These are phyloP conservation scores for Fusarium virguliforme DNA, from an alignment of 2,329 filamentous ascomycete genomes.

Conservation along the genomic window DNA sequence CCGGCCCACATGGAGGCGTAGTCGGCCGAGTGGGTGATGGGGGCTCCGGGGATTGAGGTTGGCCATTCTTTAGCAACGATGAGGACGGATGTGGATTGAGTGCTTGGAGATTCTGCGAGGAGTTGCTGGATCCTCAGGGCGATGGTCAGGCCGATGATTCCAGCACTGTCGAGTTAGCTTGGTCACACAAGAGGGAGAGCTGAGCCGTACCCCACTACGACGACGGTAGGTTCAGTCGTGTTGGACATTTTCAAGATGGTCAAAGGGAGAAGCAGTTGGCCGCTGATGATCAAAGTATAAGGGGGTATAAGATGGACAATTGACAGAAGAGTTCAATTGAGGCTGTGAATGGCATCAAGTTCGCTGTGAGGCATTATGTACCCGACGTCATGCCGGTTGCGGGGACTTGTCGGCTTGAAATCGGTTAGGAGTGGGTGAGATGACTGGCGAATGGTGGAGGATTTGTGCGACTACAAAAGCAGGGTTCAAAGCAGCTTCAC, in stretches of 20 bases:
- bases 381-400: slow-evolving; percentile 1
- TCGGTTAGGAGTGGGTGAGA: slow-evolving; percentile 1
- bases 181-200: background rate
- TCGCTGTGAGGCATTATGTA: slow-evolving; percentile 7
- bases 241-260: slow-evolving; percentile 20
- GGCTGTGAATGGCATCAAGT: slow-evolving; percentile 11
- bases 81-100: slow-evolving; percentile 38
- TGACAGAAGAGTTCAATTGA: background rate
- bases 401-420: slow-evolving; percentile 14
- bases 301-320: background rate
- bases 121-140: slow-evolving; percentile 63
- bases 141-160: slow-evolving; percentile 67
- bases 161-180: slow-evolving; percentile 61
- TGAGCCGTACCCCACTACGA: slow-evolving; percentile 50
- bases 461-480: background rate
- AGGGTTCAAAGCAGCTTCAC: slow-evolving; percentile 1
- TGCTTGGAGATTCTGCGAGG: slow-evolving; percentile 17
- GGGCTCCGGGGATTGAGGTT: slow-evolving; percentile 53
- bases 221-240: slow-evolving; percentile 40
- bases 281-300: too few species aligned
- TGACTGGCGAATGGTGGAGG: background rate
- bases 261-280: too few species aligned
- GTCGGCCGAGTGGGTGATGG: slow-evolving; percentile 55
- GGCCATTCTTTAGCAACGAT: slow-evolving; percentile 57
- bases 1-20: slow-evolving; percentile 73